phyloP scores from a whole-genome alignment of 202 grass and related monocot genomes.

The Saccharum hybrid region DNA sequence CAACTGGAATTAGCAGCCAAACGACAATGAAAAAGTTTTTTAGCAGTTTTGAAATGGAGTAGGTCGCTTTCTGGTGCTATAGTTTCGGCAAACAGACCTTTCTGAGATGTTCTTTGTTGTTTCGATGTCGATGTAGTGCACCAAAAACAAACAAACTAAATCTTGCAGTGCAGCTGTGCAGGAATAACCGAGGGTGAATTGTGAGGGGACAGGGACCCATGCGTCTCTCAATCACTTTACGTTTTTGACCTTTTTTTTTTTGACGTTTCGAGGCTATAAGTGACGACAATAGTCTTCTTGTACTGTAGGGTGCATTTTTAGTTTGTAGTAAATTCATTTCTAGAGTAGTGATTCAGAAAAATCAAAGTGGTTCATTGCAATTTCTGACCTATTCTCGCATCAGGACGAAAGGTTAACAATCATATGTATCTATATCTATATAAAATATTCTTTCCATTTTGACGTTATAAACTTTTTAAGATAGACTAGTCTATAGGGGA shows the following conservation, averaged over 20 bases:
- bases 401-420: no score
- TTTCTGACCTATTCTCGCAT: no score
- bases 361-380: neutral
- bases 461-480: no score
- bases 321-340: neutral
- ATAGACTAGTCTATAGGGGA: no score
- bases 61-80: constrained; percentile 29
- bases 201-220: neutral
- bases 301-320: neutral
- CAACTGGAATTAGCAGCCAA: constrained; percentile 27
- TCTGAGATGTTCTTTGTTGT: neutral
- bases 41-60: neutral
- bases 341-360: neutral
- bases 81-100: constrained; percentile 39
- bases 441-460: no score
- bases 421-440: no score
- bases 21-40: neutral
- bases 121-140: neutral
- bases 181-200: neutral
- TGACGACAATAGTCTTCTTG: constrained; percentile 1
- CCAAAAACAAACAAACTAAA: constrained; percentile 1
- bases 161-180: neutral
- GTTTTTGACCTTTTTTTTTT: neutral
- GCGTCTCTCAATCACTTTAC: neutral
- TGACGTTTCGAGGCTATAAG: neutral